phyloP scores from a whole-genome alignment of 345 rosid genomes.

The Carallia pectinifolia region DNA sequence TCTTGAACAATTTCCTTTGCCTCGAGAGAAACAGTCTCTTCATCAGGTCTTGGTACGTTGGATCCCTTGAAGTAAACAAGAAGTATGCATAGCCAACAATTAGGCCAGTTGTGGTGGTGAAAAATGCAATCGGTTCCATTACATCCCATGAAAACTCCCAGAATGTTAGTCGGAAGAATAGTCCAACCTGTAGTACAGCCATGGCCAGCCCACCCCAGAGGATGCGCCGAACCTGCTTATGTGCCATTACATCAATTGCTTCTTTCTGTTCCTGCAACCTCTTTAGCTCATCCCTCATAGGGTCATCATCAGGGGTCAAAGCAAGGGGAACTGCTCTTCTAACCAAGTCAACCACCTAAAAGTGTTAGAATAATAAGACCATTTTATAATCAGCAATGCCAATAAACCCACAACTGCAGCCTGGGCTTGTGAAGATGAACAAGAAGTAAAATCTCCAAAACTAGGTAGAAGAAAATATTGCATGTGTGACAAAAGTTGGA shows the following conservation, averaged over 20 bases:
- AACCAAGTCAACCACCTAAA: slow-evolving; percentile 82
- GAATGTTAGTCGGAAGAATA: slow-evolving; percentile 88
- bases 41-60: slow-evolving; percentile 91
- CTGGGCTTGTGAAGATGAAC: background rate
- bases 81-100: slow-evolving; percentile 89
- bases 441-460: slow-evolving; percentile 1
- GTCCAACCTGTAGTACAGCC: slow-evolving; percentile 52
- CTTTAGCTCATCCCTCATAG: slow-evolving; percentile 59
- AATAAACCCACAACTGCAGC: background rate
- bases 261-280: slow-evolving; percentile 67
- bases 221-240: slow-evolving; percentile 76
- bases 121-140: slow-evolving; percentile 94
- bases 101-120: slow-evolving; percentile 63
- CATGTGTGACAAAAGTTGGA: background rate
- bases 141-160: slow-evolving; percentile 99
- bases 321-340: slow-evolving; percentile 80
- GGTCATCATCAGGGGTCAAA: slow-evolving; percentile 61
- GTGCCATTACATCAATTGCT: slow-evolving; percentile 83
- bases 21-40: slow-evolving; percentile 84
- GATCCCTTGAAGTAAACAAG: slow-evolving; percentile 81
- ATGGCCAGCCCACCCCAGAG: slow-evolving; percentile 75
- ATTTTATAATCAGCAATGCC: background rate
- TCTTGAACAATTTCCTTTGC: slow-evolving; percentile 75
- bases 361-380: background rate
- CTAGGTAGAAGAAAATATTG: background rate